phyloP scores from a whole-genome alignment of 2,329 filamentous ascomycete genomes.

The Colletotrichum cuscutae region DNA sequence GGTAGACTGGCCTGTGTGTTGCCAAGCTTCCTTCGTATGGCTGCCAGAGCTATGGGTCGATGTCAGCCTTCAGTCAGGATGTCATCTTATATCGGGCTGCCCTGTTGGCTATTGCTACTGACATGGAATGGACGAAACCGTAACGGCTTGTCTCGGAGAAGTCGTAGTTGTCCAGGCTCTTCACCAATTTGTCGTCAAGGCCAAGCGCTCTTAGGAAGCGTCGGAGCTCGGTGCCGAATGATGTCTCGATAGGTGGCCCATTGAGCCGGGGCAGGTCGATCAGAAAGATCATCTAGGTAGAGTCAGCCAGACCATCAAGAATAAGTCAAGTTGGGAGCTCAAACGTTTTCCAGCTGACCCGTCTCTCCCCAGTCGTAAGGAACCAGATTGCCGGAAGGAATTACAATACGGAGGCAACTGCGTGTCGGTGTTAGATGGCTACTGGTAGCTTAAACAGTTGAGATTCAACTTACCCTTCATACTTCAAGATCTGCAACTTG shows the following conservation, averaged over 20 bases:
- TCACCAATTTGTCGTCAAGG: conserved; percentile 71
- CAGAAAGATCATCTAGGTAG: conserved; percentile 78
- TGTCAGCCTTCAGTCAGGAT: conserved; percentile 38
- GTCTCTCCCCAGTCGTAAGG: conserved; percentile 90
- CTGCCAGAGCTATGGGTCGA: conserved; percentile 60
- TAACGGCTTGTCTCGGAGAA: conserved; percentile 78
- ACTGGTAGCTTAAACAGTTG: not conserved
- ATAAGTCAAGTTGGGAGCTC: conserved; percentile 36
- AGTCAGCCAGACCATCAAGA: conserved; percentile 32
- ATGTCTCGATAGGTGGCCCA: conserved; percentile 42
- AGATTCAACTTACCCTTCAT: conserved; percentile 17
- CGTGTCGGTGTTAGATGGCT: not conserved
- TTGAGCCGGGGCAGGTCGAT: conserved; percentile 82
- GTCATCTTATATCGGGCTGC: conserved; percentile 7
- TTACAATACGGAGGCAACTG: conserved; percentile 77
- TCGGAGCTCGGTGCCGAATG: conserved; percentile 76
- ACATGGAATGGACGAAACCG: conserved; percentile 89
- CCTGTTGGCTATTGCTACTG: conserved; percentile 43
- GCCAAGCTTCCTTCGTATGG: conserved; percentile 59
- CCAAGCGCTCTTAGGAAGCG: conserved; percentile 77
- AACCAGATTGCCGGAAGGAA: conserved; percentile 89
- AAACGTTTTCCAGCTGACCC: conserved; percentile 85
- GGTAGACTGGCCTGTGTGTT: conserved; percentile 49
- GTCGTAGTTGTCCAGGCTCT: conserved; percentile 81
- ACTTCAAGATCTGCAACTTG: conserved; percentile 91